Conservation (phyloP, 2,329 filamentous ascomycete species). For the Sporothrix mexicana region DNA sequence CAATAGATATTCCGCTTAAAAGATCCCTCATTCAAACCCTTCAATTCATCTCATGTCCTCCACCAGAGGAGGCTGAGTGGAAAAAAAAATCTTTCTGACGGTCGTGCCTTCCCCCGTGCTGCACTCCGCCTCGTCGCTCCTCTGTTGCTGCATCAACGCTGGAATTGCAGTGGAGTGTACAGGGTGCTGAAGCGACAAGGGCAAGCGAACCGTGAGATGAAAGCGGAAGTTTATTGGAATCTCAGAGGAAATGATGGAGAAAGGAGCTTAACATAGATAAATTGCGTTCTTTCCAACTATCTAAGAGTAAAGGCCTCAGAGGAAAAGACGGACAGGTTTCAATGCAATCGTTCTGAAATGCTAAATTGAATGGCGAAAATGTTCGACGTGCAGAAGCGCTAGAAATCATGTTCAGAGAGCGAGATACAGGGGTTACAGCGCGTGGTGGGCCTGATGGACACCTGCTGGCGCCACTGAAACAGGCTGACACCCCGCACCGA, state of each 20-base stretch:
- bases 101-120: neutral
- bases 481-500: conserved; percentile 19
- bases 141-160: conserved; percentile 37
- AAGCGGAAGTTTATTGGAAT: neutral
- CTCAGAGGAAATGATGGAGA: neutral
- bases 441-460: neutral
- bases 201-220: neutral
- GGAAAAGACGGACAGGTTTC: too few relatives aligned
- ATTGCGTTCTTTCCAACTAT: too few relatives aligned
- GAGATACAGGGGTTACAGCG: conserved; percentile 25
- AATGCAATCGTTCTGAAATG: too few relatives aligned
- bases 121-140: conserved; percentile 27
- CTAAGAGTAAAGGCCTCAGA: too few relatives aligned
- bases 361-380: neutral
- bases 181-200: neutral
- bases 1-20: too few relatives aligned
- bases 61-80: conserved; percentile 9
- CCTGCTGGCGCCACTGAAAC: conserved; percentile 5
- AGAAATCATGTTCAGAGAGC: neutral
- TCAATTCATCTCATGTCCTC: neutral
- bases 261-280: neutral
- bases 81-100: neutral
- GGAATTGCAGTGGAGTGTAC: conserved; percentile 31
- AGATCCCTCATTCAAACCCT: too few relatives aligned
- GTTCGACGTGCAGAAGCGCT: neutral